Evolutionary conservation across 441 rosid genomes (phyloP), one percentile per base, ranked within the genome.

Genomic region (Mallotus repandus): DNA sequence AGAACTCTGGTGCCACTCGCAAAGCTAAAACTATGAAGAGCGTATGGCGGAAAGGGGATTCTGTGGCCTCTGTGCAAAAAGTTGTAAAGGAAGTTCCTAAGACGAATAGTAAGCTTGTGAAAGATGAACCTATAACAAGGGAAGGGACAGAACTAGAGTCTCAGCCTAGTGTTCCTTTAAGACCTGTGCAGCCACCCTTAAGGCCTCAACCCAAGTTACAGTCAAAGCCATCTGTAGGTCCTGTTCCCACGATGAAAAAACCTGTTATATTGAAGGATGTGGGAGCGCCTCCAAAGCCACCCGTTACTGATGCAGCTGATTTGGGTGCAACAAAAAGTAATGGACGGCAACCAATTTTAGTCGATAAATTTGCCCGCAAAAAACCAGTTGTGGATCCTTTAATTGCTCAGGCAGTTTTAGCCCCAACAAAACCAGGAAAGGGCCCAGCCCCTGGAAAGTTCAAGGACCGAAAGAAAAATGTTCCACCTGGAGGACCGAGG

Each of bases 21-120:
- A 89, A 83, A 70, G 72, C 85, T 25, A 93, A 95, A 77, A 81
- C 93, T 66, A 73, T 86, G 85, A 96, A 88, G 91, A 93, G 95
- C 74, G 99, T 96, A 71, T 96, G 99, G 99, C 83, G 91, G 70
- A 96, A 91, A 83, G 99, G 99, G 16, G 99, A 96, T 79, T 76
- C 87, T 18, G 88, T 91, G 46, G 88, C 86, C 38, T 76, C 73
- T 50, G 85, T 88, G 79, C 86, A 85, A 54, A 95, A 81, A 84
- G 86, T 85, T 78, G 91, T 86, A 4, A 81, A 89, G 82, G 80
- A 86, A 80, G 76, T 75, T 70, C 88, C 94, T 43, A 89, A 83
- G 83, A 72, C 55, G 62, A 73, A 22, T 69, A 78, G 59, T 59
- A 81, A 60, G 70, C 71, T 78, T 68, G 75, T 69, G 29, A 83